These are phyloP conservation scores for Pichia phayaonensis DNA, from an alignment of 805 yeast species.

Conservation along the genomic window DNA sequence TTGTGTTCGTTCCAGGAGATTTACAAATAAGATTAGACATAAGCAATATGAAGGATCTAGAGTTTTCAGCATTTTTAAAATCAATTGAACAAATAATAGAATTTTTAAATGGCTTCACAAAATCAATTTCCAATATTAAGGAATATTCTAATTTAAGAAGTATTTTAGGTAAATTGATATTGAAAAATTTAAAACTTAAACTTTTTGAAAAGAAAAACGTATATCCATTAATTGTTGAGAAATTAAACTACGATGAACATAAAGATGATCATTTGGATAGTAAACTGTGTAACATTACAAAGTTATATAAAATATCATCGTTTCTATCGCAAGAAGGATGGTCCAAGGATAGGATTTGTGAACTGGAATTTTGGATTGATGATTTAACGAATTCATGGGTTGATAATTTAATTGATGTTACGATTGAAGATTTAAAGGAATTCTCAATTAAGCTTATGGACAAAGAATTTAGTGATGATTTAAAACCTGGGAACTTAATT, in stretches of 20 bases:
- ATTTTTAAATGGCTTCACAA: conserved; percentile 18
- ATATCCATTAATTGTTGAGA: conserved; percentile 21
- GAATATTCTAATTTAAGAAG: conserved; percentile 14
- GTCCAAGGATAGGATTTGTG: conserved; percentile 26
- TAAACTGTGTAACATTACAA: conserved; percentile 6
- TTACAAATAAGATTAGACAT: not conserved
- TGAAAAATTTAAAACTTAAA: conserved; percentile 16
- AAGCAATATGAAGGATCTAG: not conserved
- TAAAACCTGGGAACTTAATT: conserved; percentile 3
- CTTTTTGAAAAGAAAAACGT: conserved; percentile 21
- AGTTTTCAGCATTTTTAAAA: not conserved
- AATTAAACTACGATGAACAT: conserved; percentile 11
- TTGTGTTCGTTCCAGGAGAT: not conserved
- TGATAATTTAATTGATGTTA: conserved; percentile 17
- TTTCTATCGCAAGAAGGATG: conserved; percentile 21
- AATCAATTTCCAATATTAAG: conserved; percentile 2
- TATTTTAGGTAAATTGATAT: conserved; percentile 15
- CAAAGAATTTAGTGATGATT: conserved; percentile 9
- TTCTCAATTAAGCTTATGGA: conserved; percentile 14
- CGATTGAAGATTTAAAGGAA: conserved; percentile 22
- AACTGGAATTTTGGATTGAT: conserved; percentile 29
- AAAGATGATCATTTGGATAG: not conserved
- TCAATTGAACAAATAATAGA: conserved; percentile 17
- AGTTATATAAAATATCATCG: conserved; percentile 16
- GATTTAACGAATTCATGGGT: conserved; percentile 26